Base-by-base conservation (phyloP, 2,329 filamentous ascomycete genomes). In the Ophiostoma sp. region DNA sequence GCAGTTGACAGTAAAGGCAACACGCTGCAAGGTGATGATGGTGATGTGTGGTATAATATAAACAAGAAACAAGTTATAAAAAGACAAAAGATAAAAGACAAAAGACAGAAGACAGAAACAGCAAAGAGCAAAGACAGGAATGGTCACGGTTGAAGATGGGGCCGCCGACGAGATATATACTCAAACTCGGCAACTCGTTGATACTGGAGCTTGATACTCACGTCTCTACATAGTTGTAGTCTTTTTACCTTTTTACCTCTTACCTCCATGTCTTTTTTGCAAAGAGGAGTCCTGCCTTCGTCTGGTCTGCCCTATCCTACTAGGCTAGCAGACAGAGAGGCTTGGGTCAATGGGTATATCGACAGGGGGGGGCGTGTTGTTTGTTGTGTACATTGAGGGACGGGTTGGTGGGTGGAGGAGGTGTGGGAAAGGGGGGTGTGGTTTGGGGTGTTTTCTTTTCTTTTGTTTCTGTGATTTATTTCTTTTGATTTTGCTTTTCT, bases 121-220 rank as follows among this genome's bases (percentile, higher is more conserved):
- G 41, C 10, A 23, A 31, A 66, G 33, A 65, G 44, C 36, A 67
- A 23, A 52, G 48, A 27, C 62, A 39, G 62, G 35, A 65, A 65
- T 39, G 62, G 20, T 23, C 33, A 35, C 52, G 5, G 36, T 36
- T 20, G 39, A 67, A 69, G 57, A 71, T 71, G 70, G 70, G 71
- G 70, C 67, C 65, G 35, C 68, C 67, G 68, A 44, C 67, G 70
- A 68, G 72, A 73, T 73, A 73, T 73, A 73, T 70, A 70, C 64
- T 66, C 68, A 69, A 65, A 66, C 66, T 35, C 35, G 20, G 62
- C 27, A 36, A 20, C 33, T 39, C 33, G 27, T 65, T 65, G 62
- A 65, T 65, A 62, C 27, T 15, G 57, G 57, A 62, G 68, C 68
- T 69, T 62, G 60, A 69, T 39, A 65, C 7, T 66, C 20, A 52